phyloP scores from a whole-genome alignment of 192 early-diverging fungal genomes.

The Mortierella claussenii region DNA sequence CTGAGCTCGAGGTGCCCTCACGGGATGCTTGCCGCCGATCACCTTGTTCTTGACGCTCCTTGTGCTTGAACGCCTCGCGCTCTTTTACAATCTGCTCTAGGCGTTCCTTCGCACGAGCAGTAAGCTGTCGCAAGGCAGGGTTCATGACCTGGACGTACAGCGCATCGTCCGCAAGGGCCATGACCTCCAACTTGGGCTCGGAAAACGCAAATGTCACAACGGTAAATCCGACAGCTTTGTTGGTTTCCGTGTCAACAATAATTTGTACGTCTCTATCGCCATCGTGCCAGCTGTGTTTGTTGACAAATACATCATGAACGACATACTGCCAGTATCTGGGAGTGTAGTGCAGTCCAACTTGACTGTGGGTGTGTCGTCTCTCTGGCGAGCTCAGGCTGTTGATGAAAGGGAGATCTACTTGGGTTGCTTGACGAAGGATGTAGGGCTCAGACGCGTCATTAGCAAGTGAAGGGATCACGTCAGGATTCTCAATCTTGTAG shows the following conservation, averaged over 20 bases:
- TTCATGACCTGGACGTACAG: not conserved
- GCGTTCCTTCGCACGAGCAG: not conserved
- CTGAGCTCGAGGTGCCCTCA: too few relatives aligned
- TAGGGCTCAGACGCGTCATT: conserved; percentile 18
- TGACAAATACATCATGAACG: conserved; percentile 6
- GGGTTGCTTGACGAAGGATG: conserved; percentile 4
- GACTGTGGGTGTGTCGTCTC: not conserved
- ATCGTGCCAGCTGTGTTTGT: conserved; percentile 14
- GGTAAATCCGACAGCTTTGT: conserved; percentile 20
- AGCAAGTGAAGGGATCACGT: conserved; percentile 13
- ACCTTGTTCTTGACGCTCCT: not conserved
- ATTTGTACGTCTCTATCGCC: conserved; percentile 18
- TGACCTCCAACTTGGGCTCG: not conserved
- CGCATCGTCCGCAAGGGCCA: conserved; percentile 15
- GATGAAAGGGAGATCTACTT: conserved; percentile 25
- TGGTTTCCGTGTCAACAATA: conserved; percentile 9
- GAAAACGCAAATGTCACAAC: not conserved
- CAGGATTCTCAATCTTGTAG: conserved; percentile 7
- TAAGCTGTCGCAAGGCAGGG: conserved; percentile 19
- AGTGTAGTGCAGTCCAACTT: conserved; percentile 8
- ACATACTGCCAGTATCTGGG: conserved; percentile 27
- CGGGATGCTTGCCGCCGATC: too few relatives aligned
- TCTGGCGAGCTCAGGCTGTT: not conserved
- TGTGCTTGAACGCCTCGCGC: not conserved
- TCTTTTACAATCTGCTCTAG: not conserved